phyloP scores from a whole-genome alignment of 164 flowering plant species.

The Vitis labrusca region DNA sequence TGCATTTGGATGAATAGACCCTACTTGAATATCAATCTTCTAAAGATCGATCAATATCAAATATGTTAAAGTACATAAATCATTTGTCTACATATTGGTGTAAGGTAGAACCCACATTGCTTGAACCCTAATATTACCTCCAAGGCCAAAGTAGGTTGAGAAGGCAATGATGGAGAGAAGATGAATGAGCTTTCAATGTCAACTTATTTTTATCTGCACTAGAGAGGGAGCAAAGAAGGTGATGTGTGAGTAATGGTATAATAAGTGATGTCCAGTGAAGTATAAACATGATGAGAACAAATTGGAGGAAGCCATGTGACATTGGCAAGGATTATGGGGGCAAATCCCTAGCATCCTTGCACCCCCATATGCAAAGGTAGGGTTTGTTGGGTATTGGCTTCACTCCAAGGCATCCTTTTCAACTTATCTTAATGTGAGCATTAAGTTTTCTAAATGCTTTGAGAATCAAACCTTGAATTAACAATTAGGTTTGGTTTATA shows the following conservation, averaged over 20 bases:
- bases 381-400: neutral
- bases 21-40: neutral
- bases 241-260: slow-evolving; percentile 1
- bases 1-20: neutral
- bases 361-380: slow-evolving; percentile 1
- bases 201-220: neutral
- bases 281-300: slow-evolving; percentile 9
- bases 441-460: no score
- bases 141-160: neutral
- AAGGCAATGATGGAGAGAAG: slow-evolving; percentile 6
- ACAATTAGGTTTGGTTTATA: no score
- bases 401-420: slow-evolving; percentile 14
- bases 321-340: slow-evolving; percentile 22
- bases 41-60: no score
- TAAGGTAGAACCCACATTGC: slow-evolving; percentile 9
- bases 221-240: slow-evolving; percentile 6
- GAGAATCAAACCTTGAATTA: no score
- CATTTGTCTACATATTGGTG: neutral
- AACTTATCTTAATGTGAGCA: neutral
- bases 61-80: neutral
- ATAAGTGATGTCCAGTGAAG: slow-evolving; percentile 17
- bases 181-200: slow-evolving; percentile 14
- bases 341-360: slow-evolving; percentile 3
- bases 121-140: neutral
- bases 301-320: slow-evolving; percentile 18